Evolutionary conservation across 257 asterid species (phyloP).

Genomic region (Nicotiana tabacum): DNA sequence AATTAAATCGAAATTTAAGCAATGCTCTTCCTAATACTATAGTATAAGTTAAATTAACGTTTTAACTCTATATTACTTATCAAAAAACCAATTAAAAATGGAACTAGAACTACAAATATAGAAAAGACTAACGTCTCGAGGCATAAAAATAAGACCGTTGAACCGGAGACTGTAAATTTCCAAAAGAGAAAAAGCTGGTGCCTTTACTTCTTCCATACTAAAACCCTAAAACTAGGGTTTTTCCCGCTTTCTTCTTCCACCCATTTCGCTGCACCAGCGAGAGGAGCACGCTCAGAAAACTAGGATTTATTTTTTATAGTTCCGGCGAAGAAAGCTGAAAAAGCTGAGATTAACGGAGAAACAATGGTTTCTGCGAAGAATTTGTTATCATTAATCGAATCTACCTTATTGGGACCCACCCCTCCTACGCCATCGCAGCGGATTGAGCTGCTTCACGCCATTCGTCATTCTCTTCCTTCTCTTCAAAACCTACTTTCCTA

Average conservation of each 20-base stretch:
- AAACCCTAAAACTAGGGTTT: conserved; percentile 3
- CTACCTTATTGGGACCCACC: conserved; percentile 50
- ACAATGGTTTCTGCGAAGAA: conserved; percentile 72
- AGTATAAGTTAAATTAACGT: too few species aligned
- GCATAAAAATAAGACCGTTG: too few species aligned
- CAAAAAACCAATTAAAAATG: too few species aligned
- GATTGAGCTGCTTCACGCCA: conserved; percentile 74
- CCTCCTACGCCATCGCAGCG: conserved; percentile 79
- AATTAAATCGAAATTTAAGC: too few species aligned
- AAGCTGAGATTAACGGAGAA: background rate
- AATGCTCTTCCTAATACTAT: too few species aligned
- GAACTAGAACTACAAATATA: too few species aligned
- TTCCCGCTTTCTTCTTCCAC: conserved; percentile 20
- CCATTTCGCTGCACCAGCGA: background rate
- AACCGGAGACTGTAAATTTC: too few species aligned
- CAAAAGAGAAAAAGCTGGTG: too few species aligned
- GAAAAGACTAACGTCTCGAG: too few species aligned
- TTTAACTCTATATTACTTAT: too few species aligned
- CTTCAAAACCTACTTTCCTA: conserved; percentile 63
- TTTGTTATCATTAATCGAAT: conserved; percentile 55
- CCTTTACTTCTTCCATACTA: background rate
- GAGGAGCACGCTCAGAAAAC: background rate
- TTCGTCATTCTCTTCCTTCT: conserved; percentile 65
- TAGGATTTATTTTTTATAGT: background rate
- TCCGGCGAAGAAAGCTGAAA: background rate